These are phyloP conservation scores for Nakazawaea anatomiae DNA, from an alignment of 805 yeast species.

Conservation along the genomic window DNA sequence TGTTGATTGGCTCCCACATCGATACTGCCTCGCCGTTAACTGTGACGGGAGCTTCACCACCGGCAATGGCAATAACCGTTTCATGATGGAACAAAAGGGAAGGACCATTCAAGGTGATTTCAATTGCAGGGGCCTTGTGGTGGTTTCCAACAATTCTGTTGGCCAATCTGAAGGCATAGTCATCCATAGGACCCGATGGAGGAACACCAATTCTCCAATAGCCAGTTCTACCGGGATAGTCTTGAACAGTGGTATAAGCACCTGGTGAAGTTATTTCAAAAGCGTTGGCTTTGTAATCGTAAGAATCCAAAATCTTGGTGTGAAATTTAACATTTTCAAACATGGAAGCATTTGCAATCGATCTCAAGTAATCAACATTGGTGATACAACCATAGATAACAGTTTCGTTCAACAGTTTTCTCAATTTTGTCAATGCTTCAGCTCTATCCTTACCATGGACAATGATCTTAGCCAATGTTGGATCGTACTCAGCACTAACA, in stretches of 20 bases:
- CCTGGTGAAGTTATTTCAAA: conserved; percentile 86
- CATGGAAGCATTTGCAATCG: conserved; percentile 79
- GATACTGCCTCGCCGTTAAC: conserved; percentile 52
- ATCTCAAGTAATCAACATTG: conserved; percentile 82
- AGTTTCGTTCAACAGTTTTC: conserved; percentile 80
- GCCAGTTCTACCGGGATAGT: conserved; percentile 87
- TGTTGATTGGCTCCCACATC: conserved; percentile 68
- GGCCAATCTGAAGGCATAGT: conserved; percentile 82
- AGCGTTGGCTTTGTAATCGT: conserved; percentile 73
- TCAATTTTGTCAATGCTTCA: conserved; percentile 75
- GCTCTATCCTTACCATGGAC: conserved; percentile 87
- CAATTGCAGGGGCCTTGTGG: conserved; percentile 79
- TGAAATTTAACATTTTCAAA: conserved; percentile 79
- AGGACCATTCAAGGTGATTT: conserved; percentile 85
- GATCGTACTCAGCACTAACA: conserved; percentile 91
- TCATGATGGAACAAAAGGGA: conserved; percentile 78
- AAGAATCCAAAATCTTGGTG: conserved; percentile 83
- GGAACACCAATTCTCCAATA: conserved; percentile 94
- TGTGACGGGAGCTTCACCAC: conserved; percentile 70
- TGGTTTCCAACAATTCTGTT: conserved; percentile 89
- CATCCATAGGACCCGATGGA: conserved; percentile 98
- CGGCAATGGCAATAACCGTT: conserved; percentile 74
- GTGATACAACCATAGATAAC: conserved; percentile 84
- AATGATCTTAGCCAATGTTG: conserved; percentile 92
- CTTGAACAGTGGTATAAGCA: conserved; percentile 94